Percentiles rank a stretch among this genome's conserved stretches.
Conservation (phyloP, 2,329 filamentous ascomycete genomes). For the Apiospora sp. region DNA sequence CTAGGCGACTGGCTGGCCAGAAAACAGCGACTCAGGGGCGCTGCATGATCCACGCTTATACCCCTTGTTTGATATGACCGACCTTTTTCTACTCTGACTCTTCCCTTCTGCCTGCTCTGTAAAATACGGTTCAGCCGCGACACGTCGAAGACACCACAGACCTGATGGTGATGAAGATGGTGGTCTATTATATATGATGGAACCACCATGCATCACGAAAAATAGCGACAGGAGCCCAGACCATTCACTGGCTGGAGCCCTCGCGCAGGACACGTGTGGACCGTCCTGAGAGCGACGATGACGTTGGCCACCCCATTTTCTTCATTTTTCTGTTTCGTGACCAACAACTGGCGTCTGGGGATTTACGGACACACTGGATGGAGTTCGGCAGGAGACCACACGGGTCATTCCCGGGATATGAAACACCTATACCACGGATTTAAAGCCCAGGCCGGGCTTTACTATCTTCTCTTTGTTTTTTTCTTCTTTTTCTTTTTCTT, state of each 20-base stretch:
- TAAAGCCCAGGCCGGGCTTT: slow-evolving; percentile 16
- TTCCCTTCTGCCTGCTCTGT: not conserved
- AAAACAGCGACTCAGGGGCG: slow-evolving; percentile 68
- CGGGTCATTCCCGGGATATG: slow-evolving; percentile 21
- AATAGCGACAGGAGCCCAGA: not conserved
- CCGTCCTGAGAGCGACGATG: not conserved
- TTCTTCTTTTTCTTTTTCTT: slow-evolving; percentile 23
- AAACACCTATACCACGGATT: slow-evolving; percentile 22
- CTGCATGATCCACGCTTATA: slow-evolving; percentile 29
- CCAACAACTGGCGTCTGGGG: slow-evolving; percentile 21
- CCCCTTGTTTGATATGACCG: not conserved
- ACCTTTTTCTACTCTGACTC: slow-evolving; percentile 4
- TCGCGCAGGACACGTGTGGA: not conserved
- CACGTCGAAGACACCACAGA: not conserved
- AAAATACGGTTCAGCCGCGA: not conserved
- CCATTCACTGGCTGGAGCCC: not conserved
- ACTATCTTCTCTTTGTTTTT: not conserved
- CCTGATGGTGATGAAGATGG: not conserved
- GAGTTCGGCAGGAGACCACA: slow-evolving; percentile 19
- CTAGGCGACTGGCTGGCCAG: slow-evolving; percentile 82
- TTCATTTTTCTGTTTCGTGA: slow-evolving; percentile 8
- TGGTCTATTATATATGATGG: not conserved
- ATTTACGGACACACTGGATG: slow-evolving; percentile 22
- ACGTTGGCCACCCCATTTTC: not conserved
- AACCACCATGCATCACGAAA: not conserved